A percentile compares a stretch with the other conserved stretches of the same genome.
These are phyloP conservation scores for Lagerstroemia speciosa DNA, from an alignment of 345 rosid species.

Conservation along the genomic window DNA sequence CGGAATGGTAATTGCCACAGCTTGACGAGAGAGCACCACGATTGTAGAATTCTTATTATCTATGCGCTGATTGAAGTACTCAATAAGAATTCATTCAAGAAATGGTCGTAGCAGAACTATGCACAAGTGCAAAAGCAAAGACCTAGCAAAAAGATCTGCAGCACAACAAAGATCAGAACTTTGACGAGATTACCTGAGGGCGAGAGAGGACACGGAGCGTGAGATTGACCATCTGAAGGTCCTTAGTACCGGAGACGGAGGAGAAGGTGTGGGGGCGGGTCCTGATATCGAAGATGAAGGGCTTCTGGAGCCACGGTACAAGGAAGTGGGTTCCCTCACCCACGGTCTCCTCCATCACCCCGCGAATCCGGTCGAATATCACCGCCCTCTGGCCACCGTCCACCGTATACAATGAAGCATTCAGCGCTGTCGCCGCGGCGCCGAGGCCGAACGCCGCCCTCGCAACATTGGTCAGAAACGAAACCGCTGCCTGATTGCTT, in stretches of 20 bases:
- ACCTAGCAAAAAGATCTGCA: not conserved
- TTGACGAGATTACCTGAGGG: constrained; percentile 1
- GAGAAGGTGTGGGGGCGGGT: constrained; percentile 94
- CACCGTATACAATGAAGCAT: constrained; percentile 81
- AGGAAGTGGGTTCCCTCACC: constrained; percentile 95
- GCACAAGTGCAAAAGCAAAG: no score
- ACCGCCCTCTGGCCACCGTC: constrained; percentile 98
- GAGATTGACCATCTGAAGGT: constrained; percentile 98
- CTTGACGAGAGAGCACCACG: not conserved
- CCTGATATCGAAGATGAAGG: constrained; percentile 75
- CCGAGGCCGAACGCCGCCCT: constrained; percentile 84
- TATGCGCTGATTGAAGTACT: not conserved
- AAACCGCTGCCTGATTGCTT: constrained; percentile 66
- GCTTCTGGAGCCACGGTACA: constrained; percentile 85
- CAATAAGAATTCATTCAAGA: not conserved
- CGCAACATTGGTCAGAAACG: constrained; percentile 58
- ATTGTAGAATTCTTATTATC: not conserved
- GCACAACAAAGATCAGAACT: not conserved
- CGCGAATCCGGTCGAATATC: constrained; percentile 83
- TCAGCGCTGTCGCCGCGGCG: constrained; percentile 48
- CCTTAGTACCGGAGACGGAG: constrained; percentile 89
- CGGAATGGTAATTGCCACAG: not conserved
- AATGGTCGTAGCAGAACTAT: constrained; percentile 25
- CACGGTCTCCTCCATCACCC: constrained; percentile 67
- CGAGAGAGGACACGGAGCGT: constrained; percentile 89